Evolutionary conservation across 179 eudicot genomes (phyloP).

Genomic region (Beta corolliflora): DNA sequence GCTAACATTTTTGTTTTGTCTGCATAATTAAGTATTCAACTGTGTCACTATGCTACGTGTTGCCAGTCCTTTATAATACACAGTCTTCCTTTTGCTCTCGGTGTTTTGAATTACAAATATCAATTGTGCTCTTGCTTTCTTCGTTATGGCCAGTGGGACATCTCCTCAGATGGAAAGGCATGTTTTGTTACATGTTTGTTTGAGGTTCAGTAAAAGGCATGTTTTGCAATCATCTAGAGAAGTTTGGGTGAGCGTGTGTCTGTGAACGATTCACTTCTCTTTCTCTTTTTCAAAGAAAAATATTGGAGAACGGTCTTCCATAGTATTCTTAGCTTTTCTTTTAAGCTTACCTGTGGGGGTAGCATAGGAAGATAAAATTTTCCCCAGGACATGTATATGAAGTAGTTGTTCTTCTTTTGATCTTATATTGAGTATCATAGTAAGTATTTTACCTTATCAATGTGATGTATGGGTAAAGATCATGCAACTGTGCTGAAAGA

Average conservation of each 20-base stretch:
- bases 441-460: not conserved
- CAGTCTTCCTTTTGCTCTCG: not conserved
- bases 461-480: not conserved
- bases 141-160: not conserved
- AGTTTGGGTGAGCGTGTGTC: not conserved
- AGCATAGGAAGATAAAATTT: not conserved
- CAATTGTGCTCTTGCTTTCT: not conserved
- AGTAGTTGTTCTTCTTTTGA: not conserved
- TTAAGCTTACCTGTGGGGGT: not conserved
- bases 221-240: slow-evolving; percentile 1
- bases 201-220: not conserved
- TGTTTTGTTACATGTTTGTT: not conserved
- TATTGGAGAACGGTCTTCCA: not conserved
- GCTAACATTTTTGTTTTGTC: not conserved
- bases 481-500: not conserved
- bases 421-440: not conserved
- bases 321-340: not conserved
- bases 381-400: not conserved
- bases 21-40: not conserved
- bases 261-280: not conserved
- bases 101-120: not conserved
- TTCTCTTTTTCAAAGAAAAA: not conserved
- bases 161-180: not conserved
- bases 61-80: not conserved
- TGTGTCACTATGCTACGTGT: not conserved